These are phyloP conservation scores for Teunomyces funiuensis DNA, from an alignment of 805 yeast genomes.

Conservation along the genomic window DNA sequence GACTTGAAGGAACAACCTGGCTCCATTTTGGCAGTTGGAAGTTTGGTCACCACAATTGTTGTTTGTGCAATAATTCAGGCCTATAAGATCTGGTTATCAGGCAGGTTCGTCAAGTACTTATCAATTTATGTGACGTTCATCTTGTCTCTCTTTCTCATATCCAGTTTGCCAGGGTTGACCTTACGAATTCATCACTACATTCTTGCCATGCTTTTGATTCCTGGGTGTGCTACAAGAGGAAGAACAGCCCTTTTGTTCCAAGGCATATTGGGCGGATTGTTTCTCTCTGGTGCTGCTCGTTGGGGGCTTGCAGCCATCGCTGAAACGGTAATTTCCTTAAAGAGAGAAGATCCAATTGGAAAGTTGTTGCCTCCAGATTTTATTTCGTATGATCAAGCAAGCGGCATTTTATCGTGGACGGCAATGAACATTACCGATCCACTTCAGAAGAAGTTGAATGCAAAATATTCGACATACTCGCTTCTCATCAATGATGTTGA, in stretches of 20 bases:
- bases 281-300: conserved; percentile 79
- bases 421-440: conserved; percentile 10
- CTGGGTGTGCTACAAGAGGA: conserved; percentile 81
- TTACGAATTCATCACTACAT: conserved; percentile 79
- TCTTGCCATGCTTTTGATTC: conserved; percentile 70
- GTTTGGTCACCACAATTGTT: conserved; percentile 47
- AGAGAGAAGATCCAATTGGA: conserved; percentile 74
- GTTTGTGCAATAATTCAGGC: conserved; percentile 71
- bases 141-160: conserved; percentile 43
- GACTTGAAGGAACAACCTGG: conserved; percentile 81
- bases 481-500: conserved; percentile 79
- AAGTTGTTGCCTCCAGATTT: conserved; percentile 52
- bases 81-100: conserved; percentile 74
- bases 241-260: conserved; percentile 71
- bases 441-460: conserved; percentile 17
- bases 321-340: conserved; percentile 66
- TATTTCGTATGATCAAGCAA: conserved; percentile 25
- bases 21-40: conserved; percentile 60
- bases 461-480: conserved; percentile 52
- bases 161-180: conserved; percentile 62
- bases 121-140: conserved; percentile 51
- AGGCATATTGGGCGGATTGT: conserved; percentile 79
- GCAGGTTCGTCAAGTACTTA: conserved; percentile 61
- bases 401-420: conserved; percentile 41
- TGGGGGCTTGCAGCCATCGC: conserved; percentile 94